These are phyloP conservation scores for Pseudonitzschia multiseries DNA, from an alignment of 108 stramenopile species.

Conservation along the genomic window DNA sequence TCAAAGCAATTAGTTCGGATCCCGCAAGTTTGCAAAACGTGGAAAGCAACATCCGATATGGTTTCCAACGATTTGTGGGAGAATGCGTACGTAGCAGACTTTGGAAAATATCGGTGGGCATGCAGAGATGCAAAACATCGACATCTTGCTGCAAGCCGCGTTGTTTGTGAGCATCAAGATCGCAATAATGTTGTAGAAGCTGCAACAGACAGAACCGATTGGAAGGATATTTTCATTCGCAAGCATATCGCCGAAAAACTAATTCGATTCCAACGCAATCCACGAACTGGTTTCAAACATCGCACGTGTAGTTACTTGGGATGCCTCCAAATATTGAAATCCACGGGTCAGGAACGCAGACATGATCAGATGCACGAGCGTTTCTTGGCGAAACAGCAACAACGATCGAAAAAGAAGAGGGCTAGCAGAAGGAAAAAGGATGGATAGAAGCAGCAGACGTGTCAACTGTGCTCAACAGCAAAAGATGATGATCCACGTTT, in stretches of 20 bases:
- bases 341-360: conserved; percentile 8
- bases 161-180: not conserved
- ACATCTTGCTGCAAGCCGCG: not conserved
- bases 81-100: conserved; percentile 3
- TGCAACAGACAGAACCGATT: not conserved
- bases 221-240: conserved; percentile 1
- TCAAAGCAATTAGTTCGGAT: not conserved
- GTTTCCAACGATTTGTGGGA: conserved; percentile 11
- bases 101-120: conserved; percentile 9
- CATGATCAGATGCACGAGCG: conserved; percentile 15
- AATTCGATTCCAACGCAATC: conserved; percentile 15
- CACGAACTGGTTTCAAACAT: conserved; percentile 13
- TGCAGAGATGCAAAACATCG: not conserved
- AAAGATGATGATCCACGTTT: too few species aligned
- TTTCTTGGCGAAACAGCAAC: not conserved
- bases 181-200: not conserved
- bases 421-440: not conserved
- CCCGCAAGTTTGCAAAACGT: conserved; percentile 5
- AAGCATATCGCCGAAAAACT: conserved; percentile 10
- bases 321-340: conserved; percentile 15
- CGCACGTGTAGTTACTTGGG: conserved; percentile 16
- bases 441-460: too few species aligned
- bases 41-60: conserved; percentile 4
- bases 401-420: not conserved
- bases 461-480: too few species aligned